A percentile compares a stretch with the other conserved stretches of the same genome.
phyloP scores from a whole-genome alignment of 768 basidiomycete genomes.

The Pholiota molesta region DNA sequence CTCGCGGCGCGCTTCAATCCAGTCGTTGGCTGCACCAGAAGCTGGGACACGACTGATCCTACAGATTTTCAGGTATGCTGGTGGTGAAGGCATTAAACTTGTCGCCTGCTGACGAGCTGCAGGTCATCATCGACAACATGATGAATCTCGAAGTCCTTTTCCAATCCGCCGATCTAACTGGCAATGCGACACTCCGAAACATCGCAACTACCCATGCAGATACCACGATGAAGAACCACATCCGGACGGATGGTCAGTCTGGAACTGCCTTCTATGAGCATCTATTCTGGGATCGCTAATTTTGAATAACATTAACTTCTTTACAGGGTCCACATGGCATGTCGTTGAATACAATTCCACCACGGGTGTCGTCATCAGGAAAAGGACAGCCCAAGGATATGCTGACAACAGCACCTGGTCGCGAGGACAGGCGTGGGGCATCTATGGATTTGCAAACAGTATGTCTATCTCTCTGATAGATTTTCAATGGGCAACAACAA shows the following conservation, averaged over 20 bases:
- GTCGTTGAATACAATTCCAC: conserved; percentile 69
- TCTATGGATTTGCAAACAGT: conserved; percentile 75
- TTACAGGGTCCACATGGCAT: conserved; percentile 55
- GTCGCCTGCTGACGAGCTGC: background rate
- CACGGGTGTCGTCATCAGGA: conserved; percentile 60
- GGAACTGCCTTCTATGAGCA: too few relatives aligned
- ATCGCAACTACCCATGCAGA: conserved; percentile 70
- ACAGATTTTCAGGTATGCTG: conserved; percentile 56
- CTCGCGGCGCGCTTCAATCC: conserved; percentile 62
- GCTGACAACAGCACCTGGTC: conserved; percentile 75
- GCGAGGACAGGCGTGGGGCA: conserved; percentile 73
- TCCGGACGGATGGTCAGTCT: conserved; percentile 60
- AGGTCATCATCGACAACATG: conserved; percentile 82
- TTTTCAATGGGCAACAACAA: background rate
- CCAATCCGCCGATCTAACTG: conserved; percentile 58
- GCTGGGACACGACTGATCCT: conserved; percentile 64
- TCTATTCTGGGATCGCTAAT: background rate
- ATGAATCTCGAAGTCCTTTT: conserved; percentile 78
- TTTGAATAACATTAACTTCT: background rate
- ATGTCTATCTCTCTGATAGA: conserved; percentile 23
- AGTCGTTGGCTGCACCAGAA: conserved; percentile 68
- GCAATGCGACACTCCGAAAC: conserved; percentile 56
- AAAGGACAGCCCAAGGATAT: conserved; percentile 64
- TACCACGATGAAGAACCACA: conserved; percentile 68
- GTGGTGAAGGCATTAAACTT: background rate